Evolutionary conservation across 106 monocot genomes (phyloP), one percentile per base, ranked within the genome.

Genomic region (Triglochin maritima): DNA sequence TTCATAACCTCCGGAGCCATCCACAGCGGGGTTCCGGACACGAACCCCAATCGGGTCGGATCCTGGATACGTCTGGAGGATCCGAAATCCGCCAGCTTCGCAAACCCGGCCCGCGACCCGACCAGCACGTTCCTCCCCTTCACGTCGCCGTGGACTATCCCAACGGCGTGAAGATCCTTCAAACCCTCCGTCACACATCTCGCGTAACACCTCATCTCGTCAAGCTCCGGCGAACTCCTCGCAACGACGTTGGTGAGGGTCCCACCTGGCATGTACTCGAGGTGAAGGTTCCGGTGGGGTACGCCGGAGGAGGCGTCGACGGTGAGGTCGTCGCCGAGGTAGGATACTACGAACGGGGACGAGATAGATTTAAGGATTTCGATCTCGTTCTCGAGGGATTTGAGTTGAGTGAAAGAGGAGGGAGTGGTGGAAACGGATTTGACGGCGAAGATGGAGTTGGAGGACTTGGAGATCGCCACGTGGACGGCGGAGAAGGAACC

Each of bases 1-100:
- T 80, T 53, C 7, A 75, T 69, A 4, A 92, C 92, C 81, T 92
- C 92, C 68, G 92, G 92, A 61, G 87, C 87, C 92, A 92, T 92
- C 87, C 87, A 92, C 49, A 83, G 56, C 17, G 92, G 92, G 45
- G 92, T 87, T 2, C 92, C 92, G 44, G 77, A 55, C 65, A 77
- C 64, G 78, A 78, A 11, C 44, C 44, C 69, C 15, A 29, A 56
- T 29, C 29, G 29, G 29, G 29, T 29, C 29, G 29, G 29, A 65
- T 90, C 81, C 3, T 65, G 79, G 4, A 12, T 29, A 0, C 68
- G 52, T 29, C 62, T 62, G 1, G 76, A 44, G 2, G 68, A 62
- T 73, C 93, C 93, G 44, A 89, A 71, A 69, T 93, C 93, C 6
- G 81, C 77, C 53, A 88, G 72, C 68, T 80, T 93, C 2, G 93